phyloP scores from a whole-genome alignment of 208 protist genomes.

The Balamuthia mandrillaris region DNA sequence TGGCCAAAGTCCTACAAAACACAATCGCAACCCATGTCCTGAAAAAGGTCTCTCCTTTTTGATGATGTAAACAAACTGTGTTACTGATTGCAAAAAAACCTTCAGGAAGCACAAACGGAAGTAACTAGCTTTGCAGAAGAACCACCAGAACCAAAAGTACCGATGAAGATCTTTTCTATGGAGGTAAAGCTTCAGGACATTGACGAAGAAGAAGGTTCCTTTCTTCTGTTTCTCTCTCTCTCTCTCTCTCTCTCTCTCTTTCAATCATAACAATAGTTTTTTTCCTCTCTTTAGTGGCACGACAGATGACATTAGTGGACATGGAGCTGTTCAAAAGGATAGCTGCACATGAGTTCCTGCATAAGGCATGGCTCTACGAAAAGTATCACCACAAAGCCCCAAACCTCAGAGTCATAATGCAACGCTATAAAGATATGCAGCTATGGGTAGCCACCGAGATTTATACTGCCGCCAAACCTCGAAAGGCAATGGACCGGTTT shows the following conservation, averaged over 20 bases:
- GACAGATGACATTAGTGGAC: slow-evolving; percentile 51
- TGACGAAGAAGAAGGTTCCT: slow-evolving; percentile 53
- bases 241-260: neutral
- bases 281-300: too few species aligned
- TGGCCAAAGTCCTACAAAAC: neutral
- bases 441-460: slow-evolving; percentile 62
- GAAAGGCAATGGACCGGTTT: slow-evolving; percentile 57
- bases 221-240: too few species aligned
- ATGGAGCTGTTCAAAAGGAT: slow-evolving; percentile 3
- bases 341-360: slow-evolving; percentile 52
- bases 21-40: too few species aligned
- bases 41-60: too few species aligned
- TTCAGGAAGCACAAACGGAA: neutral
- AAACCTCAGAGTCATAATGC: slow-evolving; percentile 64
- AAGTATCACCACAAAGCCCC: slow-evolving; percentile 46
- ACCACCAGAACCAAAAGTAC: slow-evolving; percentile 1
- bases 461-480: slow-evolving; percentile 20
- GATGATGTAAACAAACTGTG: too few species aligned
- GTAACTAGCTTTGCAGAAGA: neutral
- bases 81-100: too few species aligned
- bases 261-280: too few species aligned
- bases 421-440: slow-evolving; percentile 61
- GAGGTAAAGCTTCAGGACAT: slow-evolving; percentile 43
- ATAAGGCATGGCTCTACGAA: slow-evolving; percentile 63
- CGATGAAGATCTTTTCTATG: slow-evolving; percentile 55